Evolutionary conservation across 2,329 filamentous ascomycete species (phyloP).

Genomic region (Venturiaceae sp.): DNA sequence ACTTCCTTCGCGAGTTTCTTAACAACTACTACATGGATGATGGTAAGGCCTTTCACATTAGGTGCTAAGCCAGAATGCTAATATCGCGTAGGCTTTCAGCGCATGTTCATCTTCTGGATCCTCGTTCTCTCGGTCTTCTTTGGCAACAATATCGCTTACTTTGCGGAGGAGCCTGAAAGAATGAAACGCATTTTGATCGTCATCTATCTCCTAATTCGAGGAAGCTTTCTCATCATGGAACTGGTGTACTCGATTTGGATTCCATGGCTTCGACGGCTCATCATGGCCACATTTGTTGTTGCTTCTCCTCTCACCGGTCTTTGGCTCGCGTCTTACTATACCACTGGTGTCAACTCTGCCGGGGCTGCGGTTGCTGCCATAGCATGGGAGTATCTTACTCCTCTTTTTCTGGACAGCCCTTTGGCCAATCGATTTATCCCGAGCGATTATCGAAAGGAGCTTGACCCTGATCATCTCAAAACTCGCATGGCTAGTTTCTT

Average conservation of each 20-base stretch:
- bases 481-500: slow-evolving; percentile 9
- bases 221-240: background rate
- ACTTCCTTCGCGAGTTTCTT: slow-evolving; percentile 11
- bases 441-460: background rate
- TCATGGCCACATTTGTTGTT: background rate
- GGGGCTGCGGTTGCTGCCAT: slow-evolving; percentile 1
- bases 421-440: background rate
- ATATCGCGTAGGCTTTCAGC: slow-evolving; percentile 10
- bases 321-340: background rate
- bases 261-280: slow-evolving; percentile 4
- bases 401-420: background rate
- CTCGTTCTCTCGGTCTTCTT: slow-evolving; percentile 11
- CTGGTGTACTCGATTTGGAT: slow-evolving; percentile 5
- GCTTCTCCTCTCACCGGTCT: background rate
- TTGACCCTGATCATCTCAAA: background rate
- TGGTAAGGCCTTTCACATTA: background rate
- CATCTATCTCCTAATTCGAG: slow-evolving; percentile 9
- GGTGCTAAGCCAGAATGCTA: too few species aligned
- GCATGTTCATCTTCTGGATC: slow-evolving; percentile 11
- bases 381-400: background rate
- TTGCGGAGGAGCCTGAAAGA: slow-evolving; percentile 1
- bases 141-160: slow-evolving; percentile 12
- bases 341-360: background rate
- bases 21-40: slow-evolving; percentile 8
- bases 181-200: slow-evolving; percentile 3